Evolutionary conservation across 2,329 filamentous ascomycete species (phyloP).

Genomic region (Corynespora cassiicola): DNA sequence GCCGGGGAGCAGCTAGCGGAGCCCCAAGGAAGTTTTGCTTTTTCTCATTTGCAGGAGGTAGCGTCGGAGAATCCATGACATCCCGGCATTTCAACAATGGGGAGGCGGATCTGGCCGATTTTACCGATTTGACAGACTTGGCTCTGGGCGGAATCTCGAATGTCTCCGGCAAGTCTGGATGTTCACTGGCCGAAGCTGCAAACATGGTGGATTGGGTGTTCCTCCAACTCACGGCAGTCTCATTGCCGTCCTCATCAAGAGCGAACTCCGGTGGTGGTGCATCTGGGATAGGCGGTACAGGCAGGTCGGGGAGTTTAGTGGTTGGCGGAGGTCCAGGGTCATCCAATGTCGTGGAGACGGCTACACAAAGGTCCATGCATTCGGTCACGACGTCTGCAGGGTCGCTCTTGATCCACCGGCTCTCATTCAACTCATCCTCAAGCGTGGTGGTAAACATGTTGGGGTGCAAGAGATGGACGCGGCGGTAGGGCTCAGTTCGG

Average conservation of each 20-base stretch:
- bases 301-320: constrained; percentile 53
- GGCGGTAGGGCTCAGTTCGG: constrained; percentile 76
- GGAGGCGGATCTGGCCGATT: constrained; percentile 56
- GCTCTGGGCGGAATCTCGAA: constrained; percentile 26
- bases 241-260: constrained; percentile 42
- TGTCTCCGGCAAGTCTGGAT: constrained; percentile 25
- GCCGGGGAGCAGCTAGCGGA: constrained; percentile 25
- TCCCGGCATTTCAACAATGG: constrained; percentile 51
- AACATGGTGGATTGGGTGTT: constrained; percentile 61
- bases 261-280: constrained; percentile 36
- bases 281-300: constrained; percentile 45
- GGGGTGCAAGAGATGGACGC: constrained; percentile 78
- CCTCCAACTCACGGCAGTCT: constrained; percentile 56
- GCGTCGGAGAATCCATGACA: constrained; percentile 66
- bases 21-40: constrained; percentile 28
- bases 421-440: constrained; percentile 80
- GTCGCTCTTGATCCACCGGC: constrained; percentile 80
- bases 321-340: constrained; percentile 57
- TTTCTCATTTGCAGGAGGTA: constrained; percentile 56
- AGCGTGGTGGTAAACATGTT: constrained; percentile 83
- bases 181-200: constrained; percentile 26
- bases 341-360: constrained; percentile 47
- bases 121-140: constrained; percentile 48
- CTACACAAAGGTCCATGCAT: constrained; percentile 73
- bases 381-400: constrained; percentile 80